Conservation (phyloP, 2,329 filamentous ascomycete genomes). For the Cercospora sp. region DNA sequence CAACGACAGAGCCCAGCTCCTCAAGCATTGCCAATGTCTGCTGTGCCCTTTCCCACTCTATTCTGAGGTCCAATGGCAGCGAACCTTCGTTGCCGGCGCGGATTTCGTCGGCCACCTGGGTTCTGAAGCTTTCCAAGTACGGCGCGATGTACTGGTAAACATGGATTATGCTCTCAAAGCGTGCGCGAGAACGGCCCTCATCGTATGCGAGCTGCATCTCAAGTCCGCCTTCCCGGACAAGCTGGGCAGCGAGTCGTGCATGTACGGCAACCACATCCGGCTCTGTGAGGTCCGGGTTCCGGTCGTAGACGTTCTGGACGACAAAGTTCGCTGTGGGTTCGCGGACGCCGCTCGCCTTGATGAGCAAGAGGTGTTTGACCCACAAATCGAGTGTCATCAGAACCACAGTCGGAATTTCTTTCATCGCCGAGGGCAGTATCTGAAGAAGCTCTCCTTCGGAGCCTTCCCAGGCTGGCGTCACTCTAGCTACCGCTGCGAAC, state of each 20-base stretch:
- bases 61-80: background rate
- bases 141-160: slow-evolving; percentile 7
- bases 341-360: slow-evolving; percentile 14
- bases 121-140: slow-evolving; percentile 13
- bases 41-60: slow-evolving; percentile 14
- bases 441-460: slow-evolving; percentile 24
- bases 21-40: slow-evolving; percentile 6
- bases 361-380: slow-evolving; percentile 14
- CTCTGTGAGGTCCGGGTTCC: slow-evolving; percentile 8
- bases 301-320: slow-evolving; percentile 11
- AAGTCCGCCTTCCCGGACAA: slow-evolving; percentile 11
- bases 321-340: slow-evolving; percentile 11
- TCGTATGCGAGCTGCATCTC: slow-evolving; percentile 7
- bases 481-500: slow-evolving; percentile 14
- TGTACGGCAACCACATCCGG: background rate
- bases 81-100: background rate
- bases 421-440: slow-evolving; percentile 17
- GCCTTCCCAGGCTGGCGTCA: slow-evolving; percentile 21
- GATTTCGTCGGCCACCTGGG: background rate
- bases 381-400: slow-evolving; percentile 18
- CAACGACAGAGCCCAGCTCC: background rate
- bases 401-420: slow-evolving; percentile 14
- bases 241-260: slow-evolving; percentile 9
- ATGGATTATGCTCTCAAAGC: slow-evolving; percentile 13
- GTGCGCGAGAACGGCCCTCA: slow-evolving; percentile 6